phyloP scores from a whole-genome alignment of 2,329 filamentous ascomycete species.

The Pseudocercospora pini-densiflorae region DNA sequence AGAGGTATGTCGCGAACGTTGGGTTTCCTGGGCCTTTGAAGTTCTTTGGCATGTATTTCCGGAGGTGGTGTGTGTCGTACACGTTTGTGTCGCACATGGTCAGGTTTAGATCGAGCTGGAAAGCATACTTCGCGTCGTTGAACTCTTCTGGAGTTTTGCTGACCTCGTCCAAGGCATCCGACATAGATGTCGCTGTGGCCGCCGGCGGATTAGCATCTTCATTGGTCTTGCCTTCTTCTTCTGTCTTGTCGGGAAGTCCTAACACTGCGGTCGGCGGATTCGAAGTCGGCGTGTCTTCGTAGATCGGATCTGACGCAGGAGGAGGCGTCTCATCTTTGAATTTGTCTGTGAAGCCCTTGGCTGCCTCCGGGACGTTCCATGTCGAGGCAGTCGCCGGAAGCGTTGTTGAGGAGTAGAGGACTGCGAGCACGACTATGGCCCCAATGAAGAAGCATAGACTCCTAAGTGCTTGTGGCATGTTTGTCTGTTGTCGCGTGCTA shows the following conservation, averaged over 20 bases:
- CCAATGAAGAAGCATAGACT: slow-evolving; percentile 19
- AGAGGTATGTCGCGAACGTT: slow-evolving; percentile 28
- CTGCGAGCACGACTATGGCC: slow-evolving; percentile 19
- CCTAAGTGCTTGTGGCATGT: slow-evolving; percentile 3
- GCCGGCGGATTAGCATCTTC: slow-evolving; percentile 10
- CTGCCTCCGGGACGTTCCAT: slow-evolving; percentile 21
- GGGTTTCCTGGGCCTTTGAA: slow-evolving; percentile 26
- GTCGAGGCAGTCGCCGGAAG: slow-evolving; percentile 18
- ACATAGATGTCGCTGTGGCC: slow-evolving; percentile 10
- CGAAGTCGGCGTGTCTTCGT: slow-evolving; percentile 15
- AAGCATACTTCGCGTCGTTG: slow-evolving; percentile 24
- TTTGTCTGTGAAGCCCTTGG: slow-evolving; percentile 21
- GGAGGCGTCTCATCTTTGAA: slow-evolving; percentile 18
- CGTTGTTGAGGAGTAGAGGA: slow-evolving; percentile 24
- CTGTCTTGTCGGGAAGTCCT: slow-evolving; percentile 17
- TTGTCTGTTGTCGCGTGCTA: background rate
- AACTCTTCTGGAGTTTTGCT: slow-evolving; percentile 20
- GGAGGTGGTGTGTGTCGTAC: slow-evolving; percentile 12
- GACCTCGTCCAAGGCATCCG: slow-evolving; percentile 15
- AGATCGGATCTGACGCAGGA: slow-evolving; percentile 16
- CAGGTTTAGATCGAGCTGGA: slow-evolving; percentile 23
- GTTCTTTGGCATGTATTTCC: slow-evolving; percentile 27
- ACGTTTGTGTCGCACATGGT: slow-evolving; percentile 20
- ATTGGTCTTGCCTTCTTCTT: slow-evolving; percentile 9
- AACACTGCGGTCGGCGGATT: slow-evolving; percentile 21